These are phyloP conservation scores for Penicillium aurantiogriseum DNA, from an alignment of 2,329 filamentous ascomycete genomes.

Conservation along the genomic window DNA sequence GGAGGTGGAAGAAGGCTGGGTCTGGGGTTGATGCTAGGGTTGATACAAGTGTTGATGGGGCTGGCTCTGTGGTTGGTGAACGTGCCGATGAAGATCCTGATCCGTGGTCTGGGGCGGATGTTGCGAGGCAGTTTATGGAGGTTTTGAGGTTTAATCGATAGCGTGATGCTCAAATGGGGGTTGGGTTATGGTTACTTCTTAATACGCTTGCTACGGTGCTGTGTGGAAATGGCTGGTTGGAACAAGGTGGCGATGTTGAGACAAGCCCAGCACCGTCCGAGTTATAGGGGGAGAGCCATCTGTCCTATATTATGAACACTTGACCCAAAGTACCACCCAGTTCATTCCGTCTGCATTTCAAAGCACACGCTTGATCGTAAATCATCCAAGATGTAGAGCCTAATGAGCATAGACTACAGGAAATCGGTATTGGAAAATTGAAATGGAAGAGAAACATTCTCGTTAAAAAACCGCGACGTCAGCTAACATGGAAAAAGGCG, in stretches of 20 bases:
- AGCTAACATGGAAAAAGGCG: constrained; percentile 31
- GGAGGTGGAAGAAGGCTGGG: constrained; percentile 19
- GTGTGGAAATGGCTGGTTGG: neutral
- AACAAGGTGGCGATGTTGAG: neutral
- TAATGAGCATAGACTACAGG: constrained; percentile 29
- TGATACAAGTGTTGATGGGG: constrained; percentile 6
- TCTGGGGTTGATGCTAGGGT: constrained; percentile 9
- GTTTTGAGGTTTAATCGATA: constrained; percentile 45
- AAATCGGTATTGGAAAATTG: constrained; percentile 23
- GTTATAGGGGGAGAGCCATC: constrained; percentile 3
- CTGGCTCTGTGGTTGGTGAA: constrained; percentile 8
- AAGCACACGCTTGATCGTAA: constrained; percentile 27
- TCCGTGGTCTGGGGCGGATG: constrained; percentile 39
- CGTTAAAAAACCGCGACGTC: constrained; percentile 27
- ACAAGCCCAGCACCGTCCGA: constrained; percentile 1
- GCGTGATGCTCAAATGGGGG: neutral
- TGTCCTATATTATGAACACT: constrained; percentile 14
- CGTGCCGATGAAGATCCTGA: constrained; percentile 32
- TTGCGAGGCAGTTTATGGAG: constrained; percentile 48
- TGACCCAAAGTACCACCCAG: constrained; percentile 12
- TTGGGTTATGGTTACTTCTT: neutral
- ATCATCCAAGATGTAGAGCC: constrained; percentile 23
- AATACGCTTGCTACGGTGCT: neutral
- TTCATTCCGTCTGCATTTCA: constrained; percentile 18
- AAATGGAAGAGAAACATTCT: constrained; percentile 25